phyloP scores from a whole-genome alignment of 306 rosid genomes.

The Hippophae rhamnoides region DNA sequence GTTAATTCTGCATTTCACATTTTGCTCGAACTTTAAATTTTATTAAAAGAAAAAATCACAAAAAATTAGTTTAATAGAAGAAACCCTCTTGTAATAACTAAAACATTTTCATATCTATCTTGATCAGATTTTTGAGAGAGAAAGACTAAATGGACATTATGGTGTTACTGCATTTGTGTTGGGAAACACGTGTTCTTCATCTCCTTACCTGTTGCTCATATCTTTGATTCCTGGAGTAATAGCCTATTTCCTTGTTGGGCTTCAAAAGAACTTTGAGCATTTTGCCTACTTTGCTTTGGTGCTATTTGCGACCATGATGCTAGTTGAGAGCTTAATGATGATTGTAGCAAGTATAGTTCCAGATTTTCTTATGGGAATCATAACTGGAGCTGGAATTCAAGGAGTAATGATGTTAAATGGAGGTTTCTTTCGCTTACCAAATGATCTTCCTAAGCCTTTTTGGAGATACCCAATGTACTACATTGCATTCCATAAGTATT shows the following conservation, averaged over 20 bases:
- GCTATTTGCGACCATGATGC: constrained; percentile 30
- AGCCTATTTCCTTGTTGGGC: constrained; percentile 41
- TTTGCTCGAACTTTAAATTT: too few species aligned
- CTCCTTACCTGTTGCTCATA: constrained; percentile 40
- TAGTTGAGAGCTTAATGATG: constrained; percentile 69
- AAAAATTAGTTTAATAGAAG: too few species aligned
- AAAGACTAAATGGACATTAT: constrained; percentile 57
- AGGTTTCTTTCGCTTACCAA: constrained; percentile 46
- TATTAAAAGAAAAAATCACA: too few species aligned
- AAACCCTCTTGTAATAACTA: too few species aligned
- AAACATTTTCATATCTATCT: too few species aligned
- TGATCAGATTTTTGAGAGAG: constrained; percentile 38
- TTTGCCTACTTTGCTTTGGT: constrained; percentile 31
- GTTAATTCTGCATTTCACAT: too few species aligned
- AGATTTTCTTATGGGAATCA: constrained; percentile 47
- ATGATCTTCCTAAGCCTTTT: constrained; percentile 50
- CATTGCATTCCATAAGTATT: constrained; percentile 53
- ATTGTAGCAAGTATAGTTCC: constrained; percentile 46
- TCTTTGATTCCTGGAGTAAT: constrained; percentile 44
- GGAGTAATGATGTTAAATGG: constrained; percentile 62
- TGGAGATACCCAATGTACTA: constrained; percentile 56
- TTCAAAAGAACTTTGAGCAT: constrained; percentile 31
- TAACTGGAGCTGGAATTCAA: constrained; percentile 42
- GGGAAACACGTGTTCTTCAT: constrained; percentile 36
- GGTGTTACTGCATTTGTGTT: constrained; percentile 37